These are phyloP conservation scores for Heracleum sosnowskyi DNA, from an alignment of 129 eudicot genomes.

Conservation along the genomic window DNA sequence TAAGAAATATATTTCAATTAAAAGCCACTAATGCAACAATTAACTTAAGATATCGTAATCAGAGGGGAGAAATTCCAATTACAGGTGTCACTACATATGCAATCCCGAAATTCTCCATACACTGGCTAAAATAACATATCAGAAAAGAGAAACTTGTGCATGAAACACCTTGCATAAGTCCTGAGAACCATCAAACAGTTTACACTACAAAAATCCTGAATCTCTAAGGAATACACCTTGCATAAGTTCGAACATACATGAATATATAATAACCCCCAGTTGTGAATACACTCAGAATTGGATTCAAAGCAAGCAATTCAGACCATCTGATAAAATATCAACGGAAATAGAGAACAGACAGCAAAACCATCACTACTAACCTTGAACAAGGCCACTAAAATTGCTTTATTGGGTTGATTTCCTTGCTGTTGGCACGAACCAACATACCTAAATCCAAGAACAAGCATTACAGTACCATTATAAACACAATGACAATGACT, in stretches of 20 bases:
- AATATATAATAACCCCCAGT: neutral
- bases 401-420: constrained; percentile 44
- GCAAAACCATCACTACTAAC: constrained; percentile 24
- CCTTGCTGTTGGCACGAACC: constrained; percentile 53
- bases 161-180: no score
- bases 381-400: constrained; percentile 57
- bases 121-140: neutral
- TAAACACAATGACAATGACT: neutral
- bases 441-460: constrained; percentile 52
- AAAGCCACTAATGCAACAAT: neutral
- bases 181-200: neutral
- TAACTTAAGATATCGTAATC: neutral
- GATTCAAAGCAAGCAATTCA: neutral
- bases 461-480: neutral
- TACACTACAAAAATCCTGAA: neutral
- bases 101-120: neutral
- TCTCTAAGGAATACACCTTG: neutral
- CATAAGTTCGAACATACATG: no score
- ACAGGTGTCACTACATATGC: neutral
- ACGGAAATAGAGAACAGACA: neutral
- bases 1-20: neutral
- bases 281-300: neutral
- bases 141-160: neutral
- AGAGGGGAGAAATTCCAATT: neutral
- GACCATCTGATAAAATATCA: neutral